Percentiles rank a stretch among this genome's conserved stretches.
phyloP scores from a whole-genome alignment of 148 eudicot species.

The Pouteria glomerata region DNA sequence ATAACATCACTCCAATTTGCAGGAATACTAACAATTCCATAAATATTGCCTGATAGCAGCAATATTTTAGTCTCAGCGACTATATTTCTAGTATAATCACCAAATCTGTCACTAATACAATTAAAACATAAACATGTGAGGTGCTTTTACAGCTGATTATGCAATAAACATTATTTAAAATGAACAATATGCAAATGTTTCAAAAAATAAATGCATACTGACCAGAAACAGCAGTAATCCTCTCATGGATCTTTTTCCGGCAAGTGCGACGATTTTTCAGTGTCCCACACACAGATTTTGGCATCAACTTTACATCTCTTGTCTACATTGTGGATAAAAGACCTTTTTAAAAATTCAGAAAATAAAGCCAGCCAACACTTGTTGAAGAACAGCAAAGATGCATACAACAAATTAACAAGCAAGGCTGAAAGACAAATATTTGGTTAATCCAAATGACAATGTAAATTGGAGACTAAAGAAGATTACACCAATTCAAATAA shows the following conservation, averaged over 20 bases:
- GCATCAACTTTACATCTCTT: slow-evolving; percentile 70
- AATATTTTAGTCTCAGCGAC: not conserved
- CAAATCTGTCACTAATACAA: not conserved
- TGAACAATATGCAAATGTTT: not conserved
- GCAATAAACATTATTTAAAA: not conserved
- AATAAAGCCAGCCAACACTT: not conserved
- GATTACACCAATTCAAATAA: not conserved
- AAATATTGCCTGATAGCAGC: not conserved
- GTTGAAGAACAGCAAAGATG: not conserved
- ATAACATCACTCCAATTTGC: not conserved
- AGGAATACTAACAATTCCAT: not conserved
- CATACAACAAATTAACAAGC: not conserved
- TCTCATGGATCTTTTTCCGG: slow-evolving; percentile 74
- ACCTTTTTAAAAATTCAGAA: not conserved
- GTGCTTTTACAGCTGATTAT: not conserved
- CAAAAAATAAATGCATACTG: slow-evolving; percentile 13
- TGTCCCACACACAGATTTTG: slow-evolving; percentile 43
- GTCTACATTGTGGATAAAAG: slow-evolving; percentile 43
- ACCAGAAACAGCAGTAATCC: slow-evolving; percentile 73
- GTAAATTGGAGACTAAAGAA: not conserved
- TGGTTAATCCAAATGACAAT: not conserved
- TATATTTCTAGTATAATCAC: slow-evolving; percentile 2
- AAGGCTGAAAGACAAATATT: not conserved
- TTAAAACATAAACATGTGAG: not conserved
- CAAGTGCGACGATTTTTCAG: slow-evolving; percentile 61